A percentile compares a stretch with the other conserved stretches of the same genome.
phyloP scores from a whole-genome alignment of 345 rosid genomes.

The Ceriops tagal region DNA sequence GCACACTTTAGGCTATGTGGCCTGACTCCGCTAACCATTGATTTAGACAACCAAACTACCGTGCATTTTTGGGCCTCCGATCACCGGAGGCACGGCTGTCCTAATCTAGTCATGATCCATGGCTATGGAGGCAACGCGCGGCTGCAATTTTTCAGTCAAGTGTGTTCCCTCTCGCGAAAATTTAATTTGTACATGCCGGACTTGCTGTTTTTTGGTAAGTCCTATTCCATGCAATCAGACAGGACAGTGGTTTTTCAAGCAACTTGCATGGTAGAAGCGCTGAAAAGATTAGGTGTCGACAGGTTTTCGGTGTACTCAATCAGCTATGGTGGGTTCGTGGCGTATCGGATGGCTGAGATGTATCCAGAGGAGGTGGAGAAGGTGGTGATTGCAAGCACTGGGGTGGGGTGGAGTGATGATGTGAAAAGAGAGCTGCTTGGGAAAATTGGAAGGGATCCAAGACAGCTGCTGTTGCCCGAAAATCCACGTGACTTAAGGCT shows the following conservation, averaged over 20 bases:
- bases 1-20: slow-evolving; percentile 45
- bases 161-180: slow-evolving; percentile 39
- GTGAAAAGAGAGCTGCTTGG: slow-evolving; percentile 41
- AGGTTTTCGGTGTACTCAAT: slow-evolving; percentile 47
- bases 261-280: slow-evolving; percentile 43
- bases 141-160: slow-evolving; percentile 69
- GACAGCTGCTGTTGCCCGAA: slow-evolving; percentile 51
- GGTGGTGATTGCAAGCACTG: slow-evolving; percentile 65
- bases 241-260: slow-evolving; percentile 63
- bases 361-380: slow-evolving; percentile 49
- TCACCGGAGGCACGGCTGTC: slow-evolving; percentile 37
- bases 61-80: slow-evolving; percentile 57
- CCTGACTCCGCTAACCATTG: slow-evolving; percentile 52
- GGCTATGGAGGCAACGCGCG: slow-evolving; percentile 67
- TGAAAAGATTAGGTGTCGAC: slow-evolving; percentile 52
- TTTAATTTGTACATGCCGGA: slow-evolving; percentile 68
- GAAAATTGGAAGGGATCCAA: slow-evolving; percentile 41
- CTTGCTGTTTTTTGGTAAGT: slow-evolving; percentile 63
- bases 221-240: slow-evolving; percentile 29
- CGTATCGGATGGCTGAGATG: slow-evolving; percentile 64
- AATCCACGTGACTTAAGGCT: slow-evolving; percentile 46
- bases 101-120: slow-evolving; percentile 57
- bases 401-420: slow-evolving; percentile 42
- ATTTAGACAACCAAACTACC: slow-evolving; percentile 58
- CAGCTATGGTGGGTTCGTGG: slow-evolving; percentile 82